Conservation (phyloP, 306 rosid genomes). For the Quercus cerris region DNA sequence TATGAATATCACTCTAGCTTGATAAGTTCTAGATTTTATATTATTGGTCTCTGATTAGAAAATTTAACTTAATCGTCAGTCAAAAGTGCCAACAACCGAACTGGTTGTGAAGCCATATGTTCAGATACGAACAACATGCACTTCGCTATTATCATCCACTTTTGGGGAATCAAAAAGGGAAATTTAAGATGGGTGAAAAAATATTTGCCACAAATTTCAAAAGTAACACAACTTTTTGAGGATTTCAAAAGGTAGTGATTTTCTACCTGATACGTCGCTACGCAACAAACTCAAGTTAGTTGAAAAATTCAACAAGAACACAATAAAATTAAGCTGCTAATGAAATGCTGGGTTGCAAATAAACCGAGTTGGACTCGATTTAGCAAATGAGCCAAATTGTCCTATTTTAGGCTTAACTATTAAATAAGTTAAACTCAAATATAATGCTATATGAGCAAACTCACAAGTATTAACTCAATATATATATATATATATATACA, state of each 20-base stretch:
- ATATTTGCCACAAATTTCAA: slow-evolving; percentile 29
- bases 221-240: slow-evolving; percentile 45
- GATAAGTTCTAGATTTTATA: not conserved
- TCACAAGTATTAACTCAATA: no score
- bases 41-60: not conserved
- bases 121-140: slow-evolving; percentile 15
- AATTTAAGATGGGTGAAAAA: slow-evolving; percentile 8
- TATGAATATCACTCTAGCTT: not conserved
- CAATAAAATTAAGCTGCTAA: slow-evolving; percentile 10
- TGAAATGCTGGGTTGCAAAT: not conserved
- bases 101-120: slow-evolving; percentile 22
- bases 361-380: no score
- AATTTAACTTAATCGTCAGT: not conserved
- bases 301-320: slow-evolving; percentile 5
- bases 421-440: no score
- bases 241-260: slow-evolving; percentile 23
- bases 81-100: slow-evolving; percentile 14
- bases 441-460: no score
- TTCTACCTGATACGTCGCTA: slow-evolving; percentile 34
- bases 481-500: no score
- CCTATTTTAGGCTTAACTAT: no score
- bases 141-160: slow-evolving; percentile 8
- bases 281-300: slow-evolving; percentile 23
- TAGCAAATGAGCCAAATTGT: no score
- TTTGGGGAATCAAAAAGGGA: slow-evolving; percentile 17